These are phyloP conservation scores for Backusella luteola DNA, from an alignment of 192 early-diverging fungal genomes.

Conservation along the genomic window DNA sequence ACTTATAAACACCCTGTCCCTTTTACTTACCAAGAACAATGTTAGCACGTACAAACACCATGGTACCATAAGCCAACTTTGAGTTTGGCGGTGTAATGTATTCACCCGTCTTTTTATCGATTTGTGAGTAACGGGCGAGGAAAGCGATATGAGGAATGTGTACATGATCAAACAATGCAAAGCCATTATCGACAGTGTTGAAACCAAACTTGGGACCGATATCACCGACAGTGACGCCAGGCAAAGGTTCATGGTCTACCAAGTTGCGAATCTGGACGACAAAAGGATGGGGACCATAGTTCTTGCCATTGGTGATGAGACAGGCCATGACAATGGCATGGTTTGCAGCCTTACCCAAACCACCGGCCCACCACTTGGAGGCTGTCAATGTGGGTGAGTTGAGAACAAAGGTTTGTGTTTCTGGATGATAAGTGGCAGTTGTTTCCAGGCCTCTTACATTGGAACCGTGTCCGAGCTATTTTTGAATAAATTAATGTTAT, in stretches of 20 bases:
- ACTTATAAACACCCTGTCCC: background rate
- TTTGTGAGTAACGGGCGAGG: constrained; percentile 57
- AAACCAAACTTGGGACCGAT: constrained; percentile 62
- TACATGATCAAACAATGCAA: constrained; percentile 45
- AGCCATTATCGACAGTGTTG: constrained; percentile 29
- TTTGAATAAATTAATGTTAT: background rate
- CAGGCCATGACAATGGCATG: constrained; percentile 66
- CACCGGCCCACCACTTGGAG: constrained; percentile 69
- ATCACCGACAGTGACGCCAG: constrained; percentile 61
- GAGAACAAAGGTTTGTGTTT: constrained; percentile 75
- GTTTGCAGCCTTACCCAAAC: constrained; percentile 49
- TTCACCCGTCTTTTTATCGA: constrained; percentile 49
- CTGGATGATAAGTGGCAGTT: constrained; percentile 77
- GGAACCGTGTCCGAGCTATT: constrained; percentile 66
- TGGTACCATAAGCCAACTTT: constrained; percentile 64
- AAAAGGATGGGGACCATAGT: constrained; percentile 66
- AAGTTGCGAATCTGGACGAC: constrained; percentile 61
- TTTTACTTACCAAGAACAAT: constrained; percentile 44
- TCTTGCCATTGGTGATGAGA: constrained; percentile 55
- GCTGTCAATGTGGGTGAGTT: constrained; percentile 47
- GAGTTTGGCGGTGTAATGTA: constrained; percentile 58
- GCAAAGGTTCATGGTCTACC: constrained; percentile 55
- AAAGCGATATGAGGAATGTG: constrained; percentile 61
- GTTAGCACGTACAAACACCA: constrained; percentile 61
- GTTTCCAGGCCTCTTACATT: constrained; percentile 90